Conservation (phyloP, 352 stramenopile species). For the Pythium pectinolyticum region DNA sequence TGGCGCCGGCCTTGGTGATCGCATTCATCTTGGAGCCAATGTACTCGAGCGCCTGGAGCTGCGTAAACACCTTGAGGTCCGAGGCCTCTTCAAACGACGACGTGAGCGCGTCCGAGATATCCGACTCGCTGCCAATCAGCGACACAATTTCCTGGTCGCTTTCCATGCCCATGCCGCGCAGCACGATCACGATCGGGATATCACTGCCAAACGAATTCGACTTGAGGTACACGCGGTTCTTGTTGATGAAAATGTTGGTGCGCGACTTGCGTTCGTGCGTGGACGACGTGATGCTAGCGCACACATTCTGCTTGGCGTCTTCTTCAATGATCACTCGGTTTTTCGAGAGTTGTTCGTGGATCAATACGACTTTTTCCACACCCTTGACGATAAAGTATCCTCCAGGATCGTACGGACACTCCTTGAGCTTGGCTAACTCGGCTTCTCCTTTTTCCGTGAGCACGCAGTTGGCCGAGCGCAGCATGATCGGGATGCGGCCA, state of each 20-base stretch:
- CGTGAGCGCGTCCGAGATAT: constrained; percentile 94
- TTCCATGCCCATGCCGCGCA: constrained; percentile 98
- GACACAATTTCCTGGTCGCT: constrained; percentile 99
- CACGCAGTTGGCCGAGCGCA: constrained; percentile 96
- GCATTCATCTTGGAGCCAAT: constrained; percentile 97
- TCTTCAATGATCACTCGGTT: constrained; percentile 99
- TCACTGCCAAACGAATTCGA: constrained; percentile 98
- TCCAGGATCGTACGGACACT: constrained; percentile 99
- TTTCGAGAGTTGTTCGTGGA: constrained; percentile 99
- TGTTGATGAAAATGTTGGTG: constrained; percentile 98
- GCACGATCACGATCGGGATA: constrained; percentile 96
- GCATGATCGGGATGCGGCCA: constrained; percentile 98
- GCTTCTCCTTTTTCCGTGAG: constrained; percentile 93
- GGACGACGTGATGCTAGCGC: constrained; percentile 96
- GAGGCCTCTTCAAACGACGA: constrained; percentile 95
- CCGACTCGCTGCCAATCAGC: constrained; percentile 92
- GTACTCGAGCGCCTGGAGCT: constrained; percentile 94
- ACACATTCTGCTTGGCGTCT: constrained; percentile 91
- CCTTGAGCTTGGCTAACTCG: constrained; percentile 96
- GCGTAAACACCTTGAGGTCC: constrained; percentile 95
- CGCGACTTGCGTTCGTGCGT: constrained; percentile 98
- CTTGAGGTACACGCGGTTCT: constrained; percentile 97
- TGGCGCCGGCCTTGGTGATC: constrained; percentile 57
- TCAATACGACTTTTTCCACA: constrained; percentile 98
- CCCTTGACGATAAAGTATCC: constrained; percentile 99